phyloP scores from a whole-genome alignment of 2,329 filamentous ascomycete species.

The Epichloe aotearoae region DNA sequence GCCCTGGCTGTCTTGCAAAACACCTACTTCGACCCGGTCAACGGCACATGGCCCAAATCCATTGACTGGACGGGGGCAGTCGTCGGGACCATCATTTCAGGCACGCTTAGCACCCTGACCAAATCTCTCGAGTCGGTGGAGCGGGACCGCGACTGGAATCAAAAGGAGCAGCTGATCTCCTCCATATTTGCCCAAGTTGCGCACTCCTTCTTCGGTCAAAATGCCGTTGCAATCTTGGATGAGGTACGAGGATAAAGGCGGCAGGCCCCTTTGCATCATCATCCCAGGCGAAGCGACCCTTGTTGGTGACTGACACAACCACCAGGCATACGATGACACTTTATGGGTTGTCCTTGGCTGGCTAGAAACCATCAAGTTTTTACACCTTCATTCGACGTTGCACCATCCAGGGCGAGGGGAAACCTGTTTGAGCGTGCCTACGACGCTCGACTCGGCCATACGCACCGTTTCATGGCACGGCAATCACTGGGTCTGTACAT shows the following conservation, averaged over 20 bases:
- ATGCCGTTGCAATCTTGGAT: constrained; percentile 58
- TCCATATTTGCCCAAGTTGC: constrained; percentile 66
- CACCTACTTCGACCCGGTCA: constrained; percentile 61
- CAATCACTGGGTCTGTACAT: constrained; percentile 58
- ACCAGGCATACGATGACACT: constrained; percentile 79
- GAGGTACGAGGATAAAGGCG: constrained; percentile 21
- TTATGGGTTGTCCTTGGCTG: constrained; percentile 90
- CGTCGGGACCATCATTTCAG: constrained; percentile 64
- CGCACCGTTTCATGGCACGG: constrained; percentile 55
- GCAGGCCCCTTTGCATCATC: neutral
- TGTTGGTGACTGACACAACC: neutral
- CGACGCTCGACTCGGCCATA: constrained; percentile 8
- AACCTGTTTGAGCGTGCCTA: constrained; percentile 5
- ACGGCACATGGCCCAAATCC: constrained; percentile 69
- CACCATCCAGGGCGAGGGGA: constrained; percentile 35
- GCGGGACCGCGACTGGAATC: constrained; percentile 28
- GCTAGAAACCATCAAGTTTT: constrained; percentile 70
- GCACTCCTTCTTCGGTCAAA: constrained; percentile 77
- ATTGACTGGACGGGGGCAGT: constrained; percentile 95
- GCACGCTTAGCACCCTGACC: constrained; percentile 58
- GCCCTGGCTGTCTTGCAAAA: constrained; percentile 66
- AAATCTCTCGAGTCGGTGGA: constrained; percentile 33
- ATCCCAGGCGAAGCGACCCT: neutral
- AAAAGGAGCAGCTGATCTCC: constrained; percentile 67
- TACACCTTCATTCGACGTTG: constrained; percentile 51